phyloP scores from a whole-genome alignment of 1,139 yeast genomes.

The Petasospora rhodanensis region DNA sequence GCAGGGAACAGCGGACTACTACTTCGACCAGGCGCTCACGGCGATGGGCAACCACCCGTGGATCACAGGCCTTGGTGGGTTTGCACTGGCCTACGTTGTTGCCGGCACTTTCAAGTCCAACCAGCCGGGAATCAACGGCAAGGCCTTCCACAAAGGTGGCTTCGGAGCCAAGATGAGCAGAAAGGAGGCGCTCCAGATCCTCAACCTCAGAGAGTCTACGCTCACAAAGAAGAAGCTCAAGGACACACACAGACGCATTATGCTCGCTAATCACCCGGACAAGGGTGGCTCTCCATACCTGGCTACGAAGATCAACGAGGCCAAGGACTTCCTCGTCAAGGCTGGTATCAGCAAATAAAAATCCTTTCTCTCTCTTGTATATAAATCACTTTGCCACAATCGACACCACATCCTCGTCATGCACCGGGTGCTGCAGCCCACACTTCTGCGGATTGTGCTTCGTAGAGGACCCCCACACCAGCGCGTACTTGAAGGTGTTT shows the following conservation, averaged over 20 bases:
- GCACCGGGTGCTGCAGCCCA: conserved; percentile 76
- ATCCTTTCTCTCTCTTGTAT: not conserved
- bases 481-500: conserved; percentile 85
- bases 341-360: conserved; percentile 45
- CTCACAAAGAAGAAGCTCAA: conserved; percentile 74
- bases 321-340: conserved; percentile 88
- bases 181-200: conserved; percentile 84
- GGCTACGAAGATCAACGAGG: conserved; percentile 96
- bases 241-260: conserved; percentile 87
- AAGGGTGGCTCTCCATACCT: conserved; percentile 94
- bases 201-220: conserved; percentile 76
- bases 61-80: conserved; percentile 65
- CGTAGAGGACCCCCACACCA: conserved; percentile 95
- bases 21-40: conserved; percentile 59
- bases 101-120: conserved; percentile 65
- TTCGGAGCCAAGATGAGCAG: conserved; percentile 88
- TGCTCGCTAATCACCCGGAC: conserved; percentile 96
- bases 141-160: conserved; percentile 77
- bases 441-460: conserved; percentile 97
- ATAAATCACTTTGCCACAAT: conserved; percentile 60
- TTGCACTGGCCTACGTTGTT: conserved; percentile 57
- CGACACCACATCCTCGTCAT: conserved; percentile 93
- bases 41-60: conserved; percentile 77
- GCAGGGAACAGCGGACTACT: conserved; percentile 45
- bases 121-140: conserved; percentile 69